A percentile compares a stretch with the other conserved stretches of the same genome.
Conservation (phyloP, 208 protist species). For the Sergeia podlipaevii region DNA sequence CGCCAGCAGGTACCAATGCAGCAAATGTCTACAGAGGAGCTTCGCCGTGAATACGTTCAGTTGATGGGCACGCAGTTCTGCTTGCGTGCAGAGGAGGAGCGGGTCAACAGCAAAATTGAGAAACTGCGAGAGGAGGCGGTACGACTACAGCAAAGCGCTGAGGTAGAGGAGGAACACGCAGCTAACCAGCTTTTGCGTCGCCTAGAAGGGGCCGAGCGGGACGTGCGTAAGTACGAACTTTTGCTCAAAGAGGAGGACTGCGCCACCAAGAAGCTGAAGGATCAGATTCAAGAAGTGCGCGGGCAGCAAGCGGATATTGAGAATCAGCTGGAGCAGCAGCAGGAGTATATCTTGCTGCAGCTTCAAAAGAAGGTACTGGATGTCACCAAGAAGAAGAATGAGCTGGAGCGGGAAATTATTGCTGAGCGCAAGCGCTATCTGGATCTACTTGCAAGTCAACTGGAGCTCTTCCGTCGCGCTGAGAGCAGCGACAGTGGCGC, state of each 20-base stretch:
- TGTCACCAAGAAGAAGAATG: constrained; percentile 46
- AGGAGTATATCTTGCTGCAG: constrained; percentile 61
- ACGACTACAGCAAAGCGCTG: constrained; percentile 51
- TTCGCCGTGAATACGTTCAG: constrained; percentile 52
- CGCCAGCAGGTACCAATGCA: constrained; percentile 15
- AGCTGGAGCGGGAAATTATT: constrained; percentile 66
- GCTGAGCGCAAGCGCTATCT: constrained; percentile 69
- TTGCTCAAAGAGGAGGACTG: constrained; percentile 56
- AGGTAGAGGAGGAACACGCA: constrained; percentile 77
- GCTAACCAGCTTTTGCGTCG: constrained; percentile 75
- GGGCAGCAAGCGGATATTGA: constrained; percentile 54
- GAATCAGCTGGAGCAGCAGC: constrained; percentile 54
- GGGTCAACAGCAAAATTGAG: constrained; percentile 44
- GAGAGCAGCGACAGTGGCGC: constrained; percentile 4
- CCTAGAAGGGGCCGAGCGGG: constrained; percentile 51
- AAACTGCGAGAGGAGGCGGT: constrained; percentile 67
- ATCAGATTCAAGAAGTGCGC: constrained; percentile 53
- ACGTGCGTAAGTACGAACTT: constrained; percentile 37
- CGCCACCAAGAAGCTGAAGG: constrained; percentile 23
- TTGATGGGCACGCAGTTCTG: constrained; percentile 31
- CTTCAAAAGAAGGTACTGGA: constrained; percentile 73
- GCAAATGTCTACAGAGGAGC: constrained; percentile 55
- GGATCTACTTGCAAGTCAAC: constrained; percentile 33
- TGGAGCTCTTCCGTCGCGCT: constrained; percentile 20
- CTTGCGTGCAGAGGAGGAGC: constrained; percentile 31